phyloP scores from a whole-genome alignment of 345 rosid genomes.

The Erucastrum elatum region DNA sequence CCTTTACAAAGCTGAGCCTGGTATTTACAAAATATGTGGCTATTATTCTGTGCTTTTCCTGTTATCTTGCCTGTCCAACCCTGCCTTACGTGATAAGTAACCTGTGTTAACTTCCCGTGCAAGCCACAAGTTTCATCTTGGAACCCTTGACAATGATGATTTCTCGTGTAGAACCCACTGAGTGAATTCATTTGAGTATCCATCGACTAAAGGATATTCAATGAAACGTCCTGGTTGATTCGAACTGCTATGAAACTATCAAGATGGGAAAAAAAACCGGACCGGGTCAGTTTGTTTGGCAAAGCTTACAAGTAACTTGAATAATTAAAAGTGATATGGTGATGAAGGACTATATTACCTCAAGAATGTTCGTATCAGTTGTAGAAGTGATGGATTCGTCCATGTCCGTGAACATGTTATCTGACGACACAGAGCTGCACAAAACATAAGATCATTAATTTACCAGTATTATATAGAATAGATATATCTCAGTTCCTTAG shows the following conservation, averaged over 20 bases:
- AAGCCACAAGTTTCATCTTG: neutral
- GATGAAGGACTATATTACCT: slow-evolving; percentile 20
- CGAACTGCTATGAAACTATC: slow-evolving; percentile 13
- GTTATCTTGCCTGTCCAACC: neutral
- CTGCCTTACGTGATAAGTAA: slow-evolving; percentile 17
- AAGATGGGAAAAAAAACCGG: neutral
- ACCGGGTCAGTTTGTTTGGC: slow-evolving; percentile 18
- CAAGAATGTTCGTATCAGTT: slow-evolving; percentile 14
- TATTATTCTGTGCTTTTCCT: neutral
- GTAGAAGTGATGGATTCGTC: slow-evolving; percentile 39
- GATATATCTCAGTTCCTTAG: neutral
- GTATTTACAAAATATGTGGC: slow-evolving; percentile 33
- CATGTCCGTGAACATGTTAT: slow-evolving; percentile 36
- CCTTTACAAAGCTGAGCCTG: slow-evolving; percentile 21
- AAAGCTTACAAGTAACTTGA: slow-evolving; percentile 8
- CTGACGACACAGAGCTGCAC: slow-evolving; percentile 33
- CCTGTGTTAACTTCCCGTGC: slow-evolving; percentile 16
- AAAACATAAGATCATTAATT: slow-evolving; percentile 5
- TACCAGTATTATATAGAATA: neutral
- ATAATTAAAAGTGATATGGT: neutral
- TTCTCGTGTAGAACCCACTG: slow-evolving; percentile 35
- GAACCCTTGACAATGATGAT: slow-evolving; percentile 15
- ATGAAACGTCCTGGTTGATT: neutral
- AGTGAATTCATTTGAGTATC: slow-evolving; percentile 33
- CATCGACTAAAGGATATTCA: slow-evolving; percentile 17